phyloP scores from a whole-genome alignment of 345 rosid genomes.

The Euphorbia tirucalli region DNA sequence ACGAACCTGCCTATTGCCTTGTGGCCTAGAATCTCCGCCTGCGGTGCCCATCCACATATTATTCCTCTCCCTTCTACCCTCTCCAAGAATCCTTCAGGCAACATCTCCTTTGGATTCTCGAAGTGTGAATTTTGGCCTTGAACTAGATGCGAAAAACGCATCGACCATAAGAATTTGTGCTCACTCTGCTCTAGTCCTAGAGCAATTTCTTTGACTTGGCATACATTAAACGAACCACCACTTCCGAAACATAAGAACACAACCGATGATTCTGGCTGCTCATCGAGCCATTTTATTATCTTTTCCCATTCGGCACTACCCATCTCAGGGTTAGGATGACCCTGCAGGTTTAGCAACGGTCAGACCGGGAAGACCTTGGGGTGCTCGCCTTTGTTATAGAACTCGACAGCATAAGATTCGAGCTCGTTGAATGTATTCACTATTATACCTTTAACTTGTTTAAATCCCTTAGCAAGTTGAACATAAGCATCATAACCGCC shows the following conservation, averaged over 20 bases:
- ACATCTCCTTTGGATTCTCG: constrained; percentile 3
- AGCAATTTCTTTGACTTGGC: constrained; percentile 25
- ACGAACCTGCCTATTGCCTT: constrained; percentile 24
- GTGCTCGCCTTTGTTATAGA: neutral
- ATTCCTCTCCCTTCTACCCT: constrained; percentile 17
- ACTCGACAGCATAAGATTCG: neutral
- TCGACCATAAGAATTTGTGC: constrained; percentile 24
- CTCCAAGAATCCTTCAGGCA: constrained; percentile 21
- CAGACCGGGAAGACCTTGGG: constrained; percentile 5
- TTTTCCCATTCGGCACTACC: neutral
- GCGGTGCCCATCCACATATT: constrained; percentile 27
- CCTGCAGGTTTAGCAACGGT: constrained; percentile 5
- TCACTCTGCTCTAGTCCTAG: constrained; percentile 21
- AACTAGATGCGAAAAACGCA: constrained; percentile 9
- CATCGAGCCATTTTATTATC: constrained; percentile 6
- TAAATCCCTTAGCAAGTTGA: neutral
- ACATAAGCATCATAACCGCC: constrained; percentile 13
- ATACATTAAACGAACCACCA: constrained; percentile 7
- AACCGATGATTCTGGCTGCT: constrained; percentile 20
- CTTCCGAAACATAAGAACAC: constrained; percentile 31
- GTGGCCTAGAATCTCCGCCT: constrained; percentile 19
- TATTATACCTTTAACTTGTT: constrained; percentile 11
- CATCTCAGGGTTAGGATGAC: constrained; percentile 5
- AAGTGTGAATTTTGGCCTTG: neutral
- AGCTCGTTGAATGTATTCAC: constrained; percentile 17